Percentiles rank a stretch among this genome's conserved stretches.
These are phyloP conservation scores for Candida sojae DNA, from an alignment of 1,139 yeast species.

Conservation along the genomic window DNA sequence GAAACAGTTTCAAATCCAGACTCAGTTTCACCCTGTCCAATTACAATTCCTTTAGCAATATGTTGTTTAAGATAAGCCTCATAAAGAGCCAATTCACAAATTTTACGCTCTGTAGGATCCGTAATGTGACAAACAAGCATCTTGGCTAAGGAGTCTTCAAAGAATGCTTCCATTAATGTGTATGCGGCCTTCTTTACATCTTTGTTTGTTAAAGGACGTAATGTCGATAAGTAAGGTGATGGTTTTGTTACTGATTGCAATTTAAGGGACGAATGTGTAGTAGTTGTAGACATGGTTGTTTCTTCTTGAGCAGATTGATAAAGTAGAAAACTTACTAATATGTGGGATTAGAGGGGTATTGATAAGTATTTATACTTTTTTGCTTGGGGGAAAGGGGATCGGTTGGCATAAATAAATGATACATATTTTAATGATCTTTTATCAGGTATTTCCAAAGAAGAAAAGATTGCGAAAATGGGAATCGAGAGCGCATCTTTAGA, in stretches of 20 bases:
- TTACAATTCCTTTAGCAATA: constrained; percentile 54
- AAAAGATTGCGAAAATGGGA: constrained; percentile 4
- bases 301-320: not conserved
- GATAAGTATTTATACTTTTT: too few relatives aligned
- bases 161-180: constrained; percentile 54
- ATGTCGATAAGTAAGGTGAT: constrained; percentile 1
- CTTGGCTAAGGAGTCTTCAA: constrained; percentile 52
- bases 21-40: constrained; percentile 47
- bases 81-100: constrained; percentile 50
- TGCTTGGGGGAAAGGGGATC: too few relatives aligned
- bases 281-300: not conserved
- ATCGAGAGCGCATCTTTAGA: constrained; percentile 1
- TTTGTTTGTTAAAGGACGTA: constrained; percentile 18
- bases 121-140: constrained; percentile 47
- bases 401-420: too few relatives aligned
- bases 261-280: not conserved
- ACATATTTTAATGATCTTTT: too few relatives aligned
- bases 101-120: constrained; percentile 33
- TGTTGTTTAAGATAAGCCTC: constrained; percentile 62
- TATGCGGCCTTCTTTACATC: constrained; percentile 58
- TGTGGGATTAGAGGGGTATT: too few relatives aligned
- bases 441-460: not conserved
- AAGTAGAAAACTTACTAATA: too few relatives aligned
- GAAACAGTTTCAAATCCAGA: constrained; percentile 63
- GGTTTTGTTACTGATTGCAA: not conserved